Conservation (phyloP, 306 rosid species). For the Dryas alaskensis region DNA sequence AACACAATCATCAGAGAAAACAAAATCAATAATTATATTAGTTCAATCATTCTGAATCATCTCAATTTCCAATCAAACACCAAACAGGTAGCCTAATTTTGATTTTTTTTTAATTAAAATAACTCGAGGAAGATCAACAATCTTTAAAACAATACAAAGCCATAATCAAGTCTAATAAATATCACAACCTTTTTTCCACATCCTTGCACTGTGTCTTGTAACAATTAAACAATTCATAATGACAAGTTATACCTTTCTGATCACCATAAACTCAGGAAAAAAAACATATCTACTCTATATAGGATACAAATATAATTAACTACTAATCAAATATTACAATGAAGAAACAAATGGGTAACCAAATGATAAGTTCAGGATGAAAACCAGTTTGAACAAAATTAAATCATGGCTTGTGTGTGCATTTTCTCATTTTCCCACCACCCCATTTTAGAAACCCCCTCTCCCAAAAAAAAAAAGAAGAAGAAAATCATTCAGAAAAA, state of each 20-base stretch:
- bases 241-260: neutral
- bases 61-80: neutral
- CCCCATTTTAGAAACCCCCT: neutral
- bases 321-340: neutral
- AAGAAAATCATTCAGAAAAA: neutral
- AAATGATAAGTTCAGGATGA: neutral
- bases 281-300: neutral
- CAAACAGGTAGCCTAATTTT: neutral
- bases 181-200: neutral
- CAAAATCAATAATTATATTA: neutral
- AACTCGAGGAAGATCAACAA: neutral
- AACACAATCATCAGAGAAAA: neutral
- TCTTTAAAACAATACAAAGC: neutral
- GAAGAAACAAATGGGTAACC: neutral
- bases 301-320: neutral
- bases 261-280: neutral
- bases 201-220: neutral
- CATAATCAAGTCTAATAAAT: neutral
- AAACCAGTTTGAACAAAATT: neutral
- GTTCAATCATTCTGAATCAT: slow-evolving; percentile 19
- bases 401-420: neutral
- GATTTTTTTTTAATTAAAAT: neutral
- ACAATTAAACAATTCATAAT: neutral
- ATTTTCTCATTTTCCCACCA: neutral
- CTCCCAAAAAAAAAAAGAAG: neutral